A percentile compares a stretch with the other conserved stretches of the same genome.
phyloP scores from a whole-genome alignment of 768 basidiomycete species.

The Dioszegia aurantiaca region DNA sequence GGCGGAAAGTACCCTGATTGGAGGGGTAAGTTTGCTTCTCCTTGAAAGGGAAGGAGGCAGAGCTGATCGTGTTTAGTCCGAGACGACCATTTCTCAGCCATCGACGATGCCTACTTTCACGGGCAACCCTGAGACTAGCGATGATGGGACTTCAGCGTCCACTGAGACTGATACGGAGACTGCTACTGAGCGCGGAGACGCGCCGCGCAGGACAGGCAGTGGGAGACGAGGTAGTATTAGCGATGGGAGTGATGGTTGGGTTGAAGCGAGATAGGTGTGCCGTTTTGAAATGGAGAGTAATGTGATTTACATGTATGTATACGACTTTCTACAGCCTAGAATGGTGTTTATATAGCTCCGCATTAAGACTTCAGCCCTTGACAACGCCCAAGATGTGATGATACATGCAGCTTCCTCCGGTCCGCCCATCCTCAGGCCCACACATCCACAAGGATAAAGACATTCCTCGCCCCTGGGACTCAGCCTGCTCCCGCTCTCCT shows the following conservation, averaged over 20 bases:
- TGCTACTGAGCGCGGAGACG: constrained; percentile 1
- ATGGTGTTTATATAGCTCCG: too few relatives aligned
- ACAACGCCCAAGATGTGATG: too few relatives aligned
- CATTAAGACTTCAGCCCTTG: too few relatives aligned
- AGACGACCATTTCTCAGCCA: constrained; percentile 23
- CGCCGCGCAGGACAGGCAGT: too few relatives aligned
- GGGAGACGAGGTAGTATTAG: neutral
- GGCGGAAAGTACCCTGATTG: constrained; percentile 20
- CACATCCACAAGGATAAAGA: too few relatives aligned
- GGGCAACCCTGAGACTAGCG: constrained; percentile 13
- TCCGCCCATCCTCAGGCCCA: too few relatives aligned
- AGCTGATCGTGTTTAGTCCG: constrained; percentile 18
- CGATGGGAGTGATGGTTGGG: constrained; percentile 11
- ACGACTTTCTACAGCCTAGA: too few relatives aligned
- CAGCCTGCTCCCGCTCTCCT: neutral
- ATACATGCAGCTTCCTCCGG: too few relatives aligned
- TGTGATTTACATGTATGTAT: neutral
- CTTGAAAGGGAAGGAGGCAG: too few relatives aligned
- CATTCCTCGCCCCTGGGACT: neutral
- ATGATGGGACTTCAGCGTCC: constrained; percentile 11
- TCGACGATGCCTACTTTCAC: constrained; percentile 19
- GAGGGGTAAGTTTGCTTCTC: constrained; percentile 30
- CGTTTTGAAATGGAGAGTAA: neutral
- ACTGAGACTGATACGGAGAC: constrained; percentile 23
- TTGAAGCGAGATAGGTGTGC: neutral